These are phyloP conservation scores for Gliomastix tumulicola DNA, from an alignment of 2,329 filamentous ascomycete species.

Conservation along the genomic window DNA sequence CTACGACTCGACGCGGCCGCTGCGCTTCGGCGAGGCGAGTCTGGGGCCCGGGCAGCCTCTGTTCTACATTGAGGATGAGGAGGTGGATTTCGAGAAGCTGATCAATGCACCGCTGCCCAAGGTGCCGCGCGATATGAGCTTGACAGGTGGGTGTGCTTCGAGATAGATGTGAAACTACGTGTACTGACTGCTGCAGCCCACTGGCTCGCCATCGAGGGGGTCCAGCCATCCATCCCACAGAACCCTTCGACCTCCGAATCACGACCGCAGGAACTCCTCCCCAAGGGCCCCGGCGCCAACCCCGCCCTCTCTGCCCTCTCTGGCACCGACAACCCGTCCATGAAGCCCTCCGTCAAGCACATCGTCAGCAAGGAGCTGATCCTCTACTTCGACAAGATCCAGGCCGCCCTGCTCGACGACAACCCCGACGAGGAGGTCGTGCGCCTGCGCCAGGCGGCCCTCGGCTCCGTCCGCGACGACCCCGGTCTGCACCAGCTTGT, in stretches of 20 bases:
- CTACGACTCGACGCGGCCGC: conserved; percentile 83
- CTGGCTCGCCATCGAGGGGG: conserved; percentile 96
- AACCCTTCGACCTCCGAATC: conserved; percentile 87
- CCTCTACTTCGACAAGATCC: conserved; percentile 95
- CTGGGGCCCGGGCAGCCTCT: conserved; percentile 89
- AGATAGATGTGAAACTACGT: background rate
- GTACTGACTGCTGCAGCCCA: conserved; percentile 54
- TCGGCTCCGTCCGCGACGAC: conserved; percentile 80
- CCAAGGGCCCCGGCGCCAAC: conserved; percentile 86
- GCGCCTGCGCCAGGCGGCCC: conserved; percentile 71
- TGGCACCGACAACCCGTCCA: conserved; percentile 72
- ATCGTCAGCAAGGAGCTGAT: conserved; percentile 93
- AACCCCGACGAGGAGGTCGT: conserved; percentile 70
- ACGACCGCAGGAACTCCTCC: conserved; percentile 74
- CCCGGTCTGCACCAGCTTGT: conserved; percentile 91
- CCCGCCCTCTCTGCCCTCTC: conserved; percentile 73
- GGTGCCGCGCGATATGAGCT: conserved; percentile 85
- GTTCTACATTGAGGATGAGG: conserved; percentile 97
- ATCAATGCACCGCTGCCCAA: conserved; percentile 95
- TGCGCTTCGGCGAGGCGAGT: conserved; percentile 90
- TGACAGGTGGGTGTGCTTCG: conserved; percentile 59
- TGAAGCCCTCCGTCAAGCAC: conserved; percentile 86
- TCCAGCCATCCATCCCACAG: conserved; percentile 92
- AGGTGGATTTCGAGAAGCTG: conserved; percentile 97
- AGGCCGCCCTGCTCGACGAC: conserved; percentile 80